Evolutionary conservation across 73 alveolate genomes (phyloP).

Genomic region (Paramecium pentaurelia): DNA sequence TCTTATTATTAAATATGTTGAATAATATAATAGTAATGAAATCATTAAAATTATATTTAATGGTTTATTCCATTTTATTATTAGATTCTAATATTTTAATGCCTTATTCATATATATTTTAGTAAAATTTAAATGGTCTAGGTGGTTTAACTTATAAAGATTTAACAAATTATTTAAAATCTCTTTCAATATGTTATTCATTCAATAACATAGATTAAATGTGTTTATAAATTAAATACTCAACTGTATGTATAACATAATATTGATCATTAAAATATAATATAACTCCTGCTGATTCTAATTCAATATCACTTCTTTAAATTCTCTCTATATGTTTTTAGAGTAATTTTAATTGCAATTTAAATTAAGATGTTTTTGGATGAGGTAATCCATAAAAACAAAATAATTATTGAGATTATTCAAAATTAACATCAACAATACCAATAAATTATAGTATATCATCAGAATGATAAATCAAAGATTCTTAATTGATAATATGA

Average conservation of each 20-base stretch:
- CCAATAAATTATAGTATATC: not conserved
- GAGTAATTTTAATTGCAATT: not conserved
- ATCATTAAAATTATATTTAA: not conserved
- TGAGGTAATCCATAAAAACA: not conserved
- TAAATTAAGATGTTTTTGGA: not conserved
- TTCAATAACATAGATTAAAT: not conserved
- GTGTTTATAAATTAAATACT: not conserved
- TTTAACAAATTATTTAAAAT: not conserved
- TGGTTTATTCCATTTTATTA: not conserved
- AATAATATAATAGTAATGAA: not conserved
- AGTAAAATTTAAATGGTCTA: constrained; percentile 15
- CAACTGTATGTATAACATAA: not conserved
- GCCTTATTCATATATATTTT: not conserved
- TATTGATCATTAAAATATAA: not conserved
- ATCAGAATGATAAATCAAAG: not conserved
- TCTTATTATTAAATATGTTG: not conserved
- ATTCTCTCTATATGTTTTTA: constrained; percentile 32
- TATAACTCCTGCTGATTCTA: constrained; percentile 8
- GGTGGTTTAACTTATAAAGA: not conserved
- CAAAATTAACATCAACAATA: not conserved
- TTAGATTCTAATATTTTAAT: not conserved
- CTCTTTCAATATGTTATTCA: not conserved
- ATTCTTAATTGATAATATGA: not conserved
- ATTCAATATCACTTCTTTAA: constrained; percentile 10
- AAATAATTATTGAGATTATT: not conserved